A percentile compares a stretch with the other conserved stretches of the same genome.
phyloP scores from a whole-genome alignment of 2,329 filamentous ascomycete genomes.

The Hypoxylon sp. region DNA sequence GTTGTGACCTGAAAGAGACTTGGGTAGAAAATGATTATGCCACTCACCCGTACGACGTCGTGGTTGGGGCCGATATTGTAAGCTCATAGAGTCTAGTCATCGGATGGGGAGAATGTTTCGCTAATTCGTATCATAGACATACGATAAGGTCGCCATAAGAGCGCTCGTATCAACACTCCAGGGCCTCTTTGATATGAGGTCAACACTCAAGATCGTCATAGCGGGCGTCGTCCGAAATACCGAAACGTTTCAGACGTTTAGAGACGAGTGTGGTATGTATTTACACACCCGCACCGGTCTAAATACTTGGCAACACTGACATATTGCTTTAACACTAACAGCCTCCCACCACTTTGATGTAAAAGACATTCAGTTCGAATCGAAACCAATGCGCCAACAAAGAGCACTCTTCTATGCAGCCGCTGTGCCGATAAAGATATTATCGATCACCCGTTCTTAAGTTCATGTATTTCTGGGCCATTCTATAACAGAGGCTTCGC shows the following conservation, averaged over 20 bases:
- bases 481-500: too few relatives aligned
- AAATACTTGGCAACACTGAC: not conserved
- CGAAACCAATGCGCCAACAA: slow-evolving; percentile 58
- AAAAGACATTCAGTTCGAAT: slow-evolving; percentile 57
- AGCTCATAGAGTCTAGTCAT: slow-evolving; percentile 6
- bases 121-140: slow-evolving; percentile 61
- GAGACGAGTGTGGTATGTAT: slow-evolving; percentile 68
- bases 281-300: not conserved
- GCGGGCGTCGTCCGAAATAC: slow-evolving; percentile 72
- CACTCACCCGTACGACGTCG: slow-evolving; percentile 48
- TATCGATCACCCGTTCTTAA: slow-evolving; percentile 42
- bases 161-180: slow-evolving; percentile 67
- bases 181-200: slow-evolving; percentile 67
- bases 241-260: slow-evolving; percentile 71
- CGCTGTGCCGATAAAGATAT: slow-evolving; percentile 50
- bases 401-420: slow-evolving; percentile 61
- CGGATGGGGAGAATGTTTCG: not conserved
- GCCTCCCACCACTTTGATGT: slow-evolving; percentile 54
- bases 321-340: slow-evolving; percentile 32
- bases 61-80: slow-evolving; percentile 53
- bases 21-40: slow-evolving; percentile 48
- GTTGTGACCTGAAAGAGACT: slow-evolving; percentile 42
- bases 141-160: slow-evolving; percentile 70
- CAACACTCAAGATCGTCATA: slow-evolving; percentile 66
- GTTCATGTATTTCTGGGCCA: not conserved